Conservation (phyloP, 2,329 filamentous ascomycete genomes). For the Ascochyta clinopodiicola region DNA sequence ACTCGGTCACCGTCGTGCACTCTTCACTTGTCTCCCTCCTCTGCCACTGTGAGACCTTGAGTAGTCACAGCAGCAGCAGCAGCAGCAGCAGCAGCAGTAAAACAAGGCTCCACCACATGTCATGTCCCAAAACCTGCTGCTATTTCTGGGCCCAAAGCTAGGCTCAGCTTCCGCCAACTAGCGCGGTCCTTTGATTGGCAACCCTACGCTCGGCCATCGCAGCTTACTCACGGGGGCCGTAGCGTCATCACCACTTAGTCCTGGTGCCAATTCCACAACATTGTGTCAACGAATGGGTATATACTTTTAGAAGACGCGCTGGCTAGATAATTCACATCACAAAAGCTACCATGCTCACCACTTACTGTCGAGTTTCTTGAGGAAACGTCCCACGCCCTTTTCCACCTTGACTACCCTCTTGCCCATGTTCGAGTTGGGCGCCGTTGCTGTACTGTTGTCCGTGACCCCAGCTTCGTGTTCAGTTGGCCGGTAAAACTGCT, state of each 20-base stretch:
- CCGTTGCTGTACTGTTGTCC: constrained; percentile 28
- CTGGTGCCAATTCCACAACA: not conserved
- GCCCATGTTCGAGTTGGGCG: constrained; percentile 63
- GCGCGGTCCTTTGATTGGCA: constrained; percentile 24
- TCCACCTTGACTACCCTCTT: constrained; percentile 71
- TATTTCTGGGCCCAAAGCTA: constrained; percentile 30
- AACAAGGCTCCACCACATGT: constrained; percentile 10
- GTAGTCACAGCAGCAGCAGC: constrained; percentile 22
- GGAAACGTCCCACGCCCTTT: constrained; percentile 72
- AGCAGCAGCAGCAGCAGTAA: not conserved
- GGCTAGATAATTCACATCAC: constrained; percentile 19
- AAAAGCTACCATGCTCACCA: constrained; percentile 48
- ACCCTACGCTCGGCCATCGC: constrained; percentile 19
- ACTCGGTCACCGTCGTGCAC: constrained; percentile 1
- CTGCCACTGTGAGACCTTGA: not conserved
- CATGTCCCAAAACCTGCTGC: constrained; percentile 29
- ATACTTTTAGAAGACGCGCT: constrained; percentile 8
- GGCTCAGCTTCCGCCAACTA: constrained; percentile 20
- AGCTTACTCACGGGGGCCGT: constrained; percentile 4
- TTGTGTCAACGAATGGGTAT: constrained; percentile 10
- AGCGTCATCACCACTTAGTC: not conserved
- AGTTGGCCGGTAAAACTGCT: constrained; percentile 73
- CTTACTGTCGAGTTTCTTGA: constrained; percentile 81
- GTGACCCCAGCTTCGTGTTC: constrained; percentile 60
- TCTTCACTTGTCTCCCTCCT: not conserved